These are phyloP conservation scores for Fraxinus greggii DNA, from an alignment of 305 asterid species.

Conservation along the genomic window DNA sequence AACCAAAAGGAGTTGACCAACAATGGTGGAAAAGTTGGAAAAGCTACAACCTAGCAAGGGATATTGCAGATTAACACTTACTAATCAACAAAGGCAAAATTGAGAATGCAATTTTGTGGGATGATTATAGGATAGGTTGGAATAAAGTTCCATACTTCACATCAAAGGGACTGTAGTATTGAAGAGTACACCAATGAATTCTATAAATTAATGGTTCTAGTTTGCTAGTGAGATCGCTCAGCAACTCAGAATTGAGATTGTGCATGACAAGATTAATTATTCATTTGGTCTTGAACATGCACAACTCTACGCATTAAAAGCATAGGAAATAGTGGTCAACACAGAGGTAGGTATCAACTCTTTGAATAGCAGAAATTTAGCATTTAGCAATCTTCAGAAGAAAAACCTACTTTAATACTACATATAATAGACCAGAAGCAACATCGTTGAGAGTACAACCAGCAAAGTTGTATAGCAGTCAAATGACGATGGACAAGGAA, in stretches of 20 bases:
- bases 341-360: not conserved
- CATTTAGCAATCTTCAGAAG: not conserved
- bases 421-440: not conserved
- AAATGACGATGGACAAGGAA: not conserved
- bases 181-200: not conserved
- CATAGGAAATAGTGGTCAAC: not conserved
- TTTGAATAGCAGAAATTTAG: not conserved
- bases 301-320: not conserved
- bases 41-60: not conserved
- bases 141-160: not conserved
- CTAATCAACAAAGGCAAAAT: not conserved
- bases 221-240: not conserved
- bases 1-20: not conserved
- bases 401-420: not conserved
- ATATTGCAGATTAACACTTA: not conserved
- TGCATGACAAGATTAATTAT: not conserved
- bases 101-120: not conserved
- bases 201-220: not conserved
- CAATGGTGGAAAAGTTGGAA: not conserved
- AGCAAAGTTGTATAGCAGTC: not conserved
- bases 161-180: not conserved
- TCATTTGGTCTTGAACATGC: not conserved
- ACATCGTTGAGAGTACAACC: not conserved
- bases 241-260: not conserved
- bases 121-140: not conserved